phyloP scores from a whole-genome alignment of 2,329 filamentous ascomycete species.

The Sporothrix luriei region DNA sequence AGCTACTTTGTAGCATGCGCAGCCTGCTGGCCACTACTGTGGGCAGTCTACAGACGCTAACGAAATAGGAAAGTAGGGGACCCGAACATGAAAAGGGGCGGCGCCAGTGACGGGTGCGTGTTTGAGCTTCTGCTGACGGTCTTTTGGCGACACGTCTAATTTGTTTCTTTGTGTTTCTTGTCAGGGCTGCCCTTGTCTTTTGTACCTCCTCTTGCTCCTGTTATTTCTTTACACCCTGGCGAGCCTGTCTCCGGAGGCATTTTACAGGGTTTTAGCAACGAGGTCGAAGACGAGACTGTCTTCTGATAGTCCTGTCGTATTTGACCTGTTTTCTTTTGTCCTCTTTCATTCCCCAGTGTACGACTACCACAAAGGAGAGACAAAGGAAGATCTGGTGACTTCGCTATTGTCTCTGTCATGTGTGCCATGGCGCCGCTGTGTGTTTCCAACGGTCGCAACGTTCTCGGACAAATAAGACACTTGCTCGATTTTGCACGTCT shows the following conservation, averaged over 20 bases:
- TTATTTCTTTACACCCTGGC: neutral
- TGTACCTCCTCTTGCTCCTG: neutral
- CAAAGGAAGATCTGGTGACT: neutral
- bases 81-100: neutral
- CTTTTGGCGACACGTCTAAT: slow-evolving; percentile 20
- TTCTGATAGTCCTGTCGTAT: neutral
- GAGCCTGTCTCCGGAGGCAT: neutral
- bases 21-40: neutral
- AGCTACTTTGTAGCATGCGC: neutral
- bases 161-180: slow-evolving; percentile 5
- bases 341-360: neutral
- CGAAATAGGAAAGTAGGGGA: slow-evolving; percentile 3
- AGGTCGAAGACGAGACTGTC: neutral
- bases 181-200: neutral
- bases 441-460: neutral
- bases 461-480: no score
- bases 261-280: neutral
- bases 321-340: neutral
- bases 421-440: neutral
- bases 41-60: slow-evolving; percentile 18
- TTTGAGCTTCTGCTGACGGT: slow-evolving; percentile 25
- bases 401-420: neutral
- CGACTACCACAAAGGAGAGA: neutral
- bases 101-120: slow-evolving; percentile 10
- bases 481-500: neutral